Evolutionary conservation across 352 stramenopile species (phyloP).

Genomic region (Globisporangium heterothallicum): DNA sequence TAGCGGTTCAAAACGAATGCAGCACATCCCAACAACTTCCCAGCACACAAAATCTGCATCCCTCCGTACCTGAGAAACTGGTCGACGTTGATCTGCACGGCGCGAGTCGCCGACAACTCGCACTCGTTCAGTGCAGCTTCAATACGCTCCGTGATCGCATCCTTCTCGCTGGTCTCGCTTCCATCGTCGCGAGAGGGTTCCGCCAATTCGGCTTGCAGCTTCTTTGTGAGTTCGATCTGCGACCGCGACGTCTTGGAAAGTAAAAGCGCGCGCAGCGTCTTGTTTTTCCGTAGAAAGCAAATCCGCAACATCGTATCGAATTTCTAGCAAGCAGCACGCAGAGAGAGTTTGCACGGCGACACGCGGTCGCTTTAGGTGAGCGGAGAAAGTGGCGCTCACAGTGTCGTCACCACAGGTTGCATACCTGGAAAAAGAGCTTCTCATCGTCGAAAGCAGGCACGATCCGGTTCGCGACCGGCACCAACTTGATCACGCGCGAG

Average conservation of each 20-base stretch:
- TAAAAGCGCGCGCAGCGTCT: constrained; percentile 73
- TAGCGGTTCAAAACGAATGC: constrained; percentile 2
- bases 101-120: constrained; percentile 40
- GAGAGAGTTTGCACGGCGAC: background rate
- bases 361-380: too few species aligned
- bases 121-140: constrained; percentile 42
- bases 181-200: constrained; percentile 9
- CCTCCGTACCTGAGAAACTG: constrained; percentile 43
- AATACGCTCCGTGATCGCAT: constrained; percentile 33
- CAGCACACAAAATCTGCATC: background rate
- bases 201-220: constrained; percentile 15
- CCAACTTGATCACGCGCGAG: constrained; percentile 75
- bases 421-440: constrained; percentile 48
- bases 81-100: constrained; percentile 54
- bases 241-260: constrained; percentile 52
- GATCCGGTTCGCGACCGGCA: constrained; percentile 19
- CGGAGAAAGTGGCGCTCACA: background rate
- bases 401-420: background rate
- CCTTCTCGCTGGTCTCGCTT: constrained; percentile 18
- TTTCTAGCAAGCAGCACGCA: constrained; percentile 24
- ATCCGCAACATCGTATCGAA: constrained; percentile 74
- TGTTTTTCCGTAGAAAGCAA: constrained; percentile 83
- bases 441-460: constrained; percentile 18
- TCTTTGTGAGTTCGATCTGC: constrained; percentile 22
- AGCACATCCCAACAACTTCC: background rate